Base-by-base conservation (phyloP, 2,329 filamentous ascomycete genomes). In the Thelonectria rubi region DNA sequence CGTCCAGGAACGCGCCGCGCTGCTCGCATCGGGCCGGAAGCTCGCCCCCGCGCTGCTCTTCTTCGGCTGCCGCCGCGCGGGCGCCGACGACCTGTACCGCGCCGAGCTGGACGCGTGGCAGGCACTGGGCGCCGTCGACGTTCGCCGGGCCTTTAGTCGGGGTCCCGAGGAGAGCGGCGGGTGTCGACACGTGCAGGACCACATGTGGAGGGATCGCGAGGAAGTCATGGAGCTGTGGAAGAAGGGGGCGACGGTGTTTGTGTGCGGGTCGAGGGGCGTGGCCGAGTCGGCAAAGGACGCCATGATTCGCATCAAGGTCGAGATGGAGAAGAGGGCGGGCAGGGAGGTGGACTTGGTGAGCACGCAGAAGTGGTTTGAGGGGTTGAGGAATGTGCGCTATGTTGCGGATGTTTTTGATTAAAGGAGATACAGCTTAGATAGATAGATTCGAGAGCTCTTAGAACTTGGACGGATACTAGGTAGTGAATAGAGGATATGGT, bases 1-100 rank as follows among this genome's bases (percentile, higher is more conserved):
- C 68, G 67, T 88, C 4, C 84, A 88, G 74, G 86, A 90, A 65
- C 84, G 87, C 1, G 85, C 84, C 0, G 77, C 77, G 18, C 78
- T 82, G 76, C 69, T 80, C 11, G 73, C 72, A 1, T 78, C 78
- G 0, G 86, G 86, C 1, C 77, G 82, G 10, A 75, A 72, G 39
- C 77, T 91, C 0, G 87, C 85, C 0, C 84, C 84, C 0, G 86
- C 87, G 0, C 62, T 91, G 8, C 80, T 91, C 1, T 90, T 89
- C 77, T 82, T 86, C 67, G 88, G 88, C 11, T 90, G 87, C 72
- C 83, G 84, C 17, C 71, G 76, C 2, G 81, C 83, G 1, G 79
- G 78, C 26, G 8, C 8, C 4, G 40, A 43, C 11, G 40, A 43
- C 17, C 40, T 43, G 5, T 43, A 43, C 40, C 52, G 42, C 15